Evolutionary conservation across 108 stramenopile species (phyloP).

Genomic region (Conticribra guillardii): DNA sequence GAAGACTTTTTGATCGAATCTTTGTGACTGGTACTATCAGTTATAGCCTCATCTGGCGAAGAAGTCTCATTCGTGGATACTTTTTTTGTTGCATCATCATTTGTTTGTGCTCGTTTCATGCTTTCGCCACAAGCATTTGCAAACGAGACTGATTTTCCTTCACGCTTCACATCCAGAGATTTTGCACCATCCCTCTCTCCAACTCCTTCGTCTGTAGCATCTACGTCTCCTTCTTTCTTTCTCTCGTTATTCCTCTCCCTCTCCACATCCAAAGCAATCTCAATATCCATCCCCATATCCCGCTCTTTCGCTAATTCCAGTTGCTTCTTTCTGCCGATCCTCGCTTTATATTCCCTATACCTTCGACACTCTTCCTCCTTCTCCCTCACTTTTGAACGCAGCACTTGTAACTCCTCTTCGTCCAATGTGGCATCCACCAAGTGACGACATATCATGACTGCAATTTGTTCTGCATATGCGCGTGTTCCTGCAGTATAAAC

Average conservation of each 20-base stretch:
- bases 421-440: conserved; percentile 58
- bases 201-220: background rate
- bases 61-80: too few species aligned
- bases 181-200: background rate
- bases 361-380: conserved; percentile 23
- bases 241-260: conserved; percentile 14
- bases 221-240: conserved; percentile 10
- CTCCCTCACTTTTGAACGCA: conserved; percentile 47
- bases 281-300: conserved; percentile 5
- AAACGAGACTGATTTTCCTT: background rate
- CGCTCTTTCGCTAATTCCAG: conserved; percentile 14
- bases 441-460: conserved; percentile 75
- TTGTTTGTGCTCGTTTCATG: background rate
- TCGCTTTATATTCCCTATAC: conserved; percentile 25
- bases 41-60: too few species aligned
- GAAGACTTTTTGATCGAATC: too few species aligned
- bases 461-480: conserved; percentile 88
- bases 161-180: background rate
- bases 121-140: conserved; percentile 4
- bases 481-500: conserved; percentile 91
- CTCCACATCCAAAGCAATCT: conserved; percentile 2
- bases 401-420: conserved; percentile 46
- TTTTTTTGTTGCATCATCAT: too few species aligned
- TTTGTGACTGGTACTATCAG: too few species aligned
- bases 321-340: conserved; percentile 18